Conservation (phyloP, 345 rosid species). For the Eucalyptus rudis region DNA sequence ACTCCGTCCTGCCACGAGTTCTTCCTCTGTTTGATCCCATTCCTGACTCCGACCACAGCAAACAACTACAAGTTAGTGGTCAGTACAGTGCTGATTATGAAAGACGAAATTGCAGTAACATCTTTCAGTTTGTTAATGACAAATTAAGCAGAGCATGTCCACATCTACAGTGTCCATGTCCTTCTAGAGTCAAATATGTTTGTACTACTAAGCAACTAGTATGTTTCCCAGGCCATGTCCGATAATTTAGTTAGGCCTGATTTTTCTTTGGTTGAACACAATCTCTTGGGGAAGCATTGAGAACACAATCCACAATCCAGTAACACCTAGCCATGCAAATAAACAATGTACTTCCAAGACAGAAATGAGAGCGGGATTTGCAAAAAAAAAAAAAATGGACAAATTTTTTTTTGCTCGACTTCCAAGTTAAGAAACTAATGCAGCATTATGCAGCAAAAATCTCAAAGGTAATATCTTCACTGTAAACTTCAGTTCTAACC, state of each 20-base stretch:
- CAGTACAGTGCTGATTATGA: not conserved
- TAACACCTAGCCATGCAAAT: not conserved
- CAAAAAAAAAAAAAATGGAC: not conserved
- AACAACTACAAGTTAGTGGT: not conserved
- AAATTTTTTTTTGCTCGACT: not conserved
- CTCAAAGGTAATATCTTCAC: not conserved
- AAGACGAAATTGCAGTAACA: not conserved
- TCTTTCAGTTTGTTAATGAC: not conserved
- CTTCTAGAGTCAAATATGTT: not conserved
- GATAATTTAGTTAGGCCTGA: not conserved
- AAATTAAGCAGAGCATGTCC: not conserved
- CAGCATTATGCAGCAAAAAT: not conserved
- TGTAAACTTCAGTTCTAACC: conserved; percentile 16
- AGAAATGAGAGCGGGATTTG: not conserved
- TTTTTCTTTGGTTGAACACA: not conserved
- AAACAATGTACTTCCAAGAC: not conserved
- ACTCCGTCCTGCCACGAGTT: conserved; percentile 45
- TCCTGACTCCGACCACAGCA: conserved; percentile 6
- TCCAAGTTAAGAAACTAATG: not conserved
- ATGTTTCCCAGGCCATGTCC: not conserved
- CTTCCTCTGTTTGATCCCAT: conserved; percentile 34
- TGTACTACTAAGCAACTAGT: not conserved
- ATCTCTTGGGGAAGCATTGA: not conserved
- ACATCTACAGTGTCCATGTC: not conserved
- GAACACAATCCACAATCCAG: not conserved